Conservation (phyloP, 2,329 filamentous ascomycete genomes). For the Monilinia polystroma region DNA sequence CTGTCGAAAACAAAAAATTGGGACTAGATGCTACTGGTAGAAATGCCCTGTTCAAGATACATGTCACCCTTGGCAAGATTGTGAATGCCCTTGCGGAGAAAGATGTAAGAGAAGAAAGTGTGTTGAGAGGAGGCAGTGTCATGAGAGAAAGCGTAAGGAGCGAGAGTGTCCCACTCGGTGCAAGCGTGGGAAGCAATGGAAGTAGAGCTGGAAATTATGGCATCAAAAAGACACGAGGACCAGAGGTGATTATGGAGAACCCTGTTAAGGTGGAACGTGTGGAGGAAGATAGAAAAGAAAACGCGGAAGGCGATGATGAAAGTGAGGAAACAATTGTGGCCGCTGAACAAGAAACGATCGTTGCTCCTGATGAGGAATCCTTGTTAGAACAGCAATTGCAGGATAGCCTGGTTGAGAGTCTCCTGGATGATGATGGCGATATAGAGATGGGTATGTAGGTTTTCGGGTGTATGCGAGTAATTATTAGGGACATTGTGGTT, state of each 20-base stretch:
- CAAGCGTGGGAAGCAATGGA: background rate
- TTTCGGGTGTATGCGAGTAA: slow-evolving; percentile 3
- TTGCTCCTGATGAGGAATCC: slow-evolving; percentile 5
- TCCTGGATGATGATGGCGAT: slow-evolving; percentile 23
- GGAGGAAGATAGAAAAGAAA: background rate
- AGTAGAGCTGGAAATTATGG: slow-evolving; percentile 4
- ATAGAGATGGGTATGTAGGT: slow-evolving; percentile 22
- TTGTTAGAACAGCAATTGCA: slow-evolving; percentile 14
- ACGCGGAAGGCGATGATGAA: slow-evolving; percentile 6
- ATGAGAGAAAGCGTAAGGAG: slow-evolving; percentile 16
- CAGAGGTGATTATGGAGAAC: slow-evolving; percentile 11
- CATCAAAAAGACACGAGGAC: slow-evolving; percentile 9
- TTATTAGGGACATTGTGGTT: background rate
- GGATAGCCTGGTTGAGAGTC: slow-evolving; percentile 20
- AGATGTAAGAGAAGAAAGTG: slow-evolving; percentile 29
- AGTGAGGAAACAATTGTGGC: slow-evolving; percentile 13
- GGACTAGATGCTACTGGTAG: slow-evolving; percentile 59
- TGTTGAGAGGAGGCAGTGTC: slow-evolving; percentile 15
- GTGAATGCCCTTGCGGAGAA: slow-evolving; percentile 55
- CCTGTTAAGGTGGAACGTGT: slow-evolving; percentile 3
- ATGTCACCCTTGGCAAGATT: slow-evolving; percentile 66
- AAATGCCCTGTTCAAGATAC: slow-evolving; percentile 67
- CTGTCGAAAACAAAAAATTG: slow-evolving; percentile 59
- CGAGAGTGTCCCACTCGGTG: background rate
- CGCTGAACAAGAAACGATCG: background rate